Percentiles rank a stretch among this genome's conserved stretches.
Conservation (phyloP, 257 asterid species). For the Scutellaria minor region DNA sequence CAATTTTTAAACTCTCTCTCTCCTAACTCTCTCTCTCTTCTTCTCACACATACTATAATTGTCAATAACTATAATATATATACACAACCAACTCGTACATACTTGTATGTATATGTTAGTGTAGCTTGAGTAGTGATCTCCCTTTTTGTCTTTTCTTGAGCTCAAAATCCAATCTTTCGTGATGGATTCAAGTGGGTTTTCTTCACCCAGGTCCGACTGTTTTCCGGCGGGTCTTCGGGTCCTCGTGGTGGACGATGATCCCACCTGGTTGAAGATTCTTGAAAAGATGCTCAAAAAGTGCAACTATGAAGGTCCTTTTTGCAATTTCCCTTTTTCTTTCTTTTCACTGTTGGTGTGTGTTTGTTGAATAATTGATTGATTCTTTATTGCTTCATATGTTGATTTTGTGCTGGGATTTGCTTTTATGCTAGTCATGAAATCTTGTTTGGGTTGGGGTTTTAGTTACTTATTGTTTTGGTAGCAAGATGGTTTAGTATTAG, state of each 20-base stretch:
- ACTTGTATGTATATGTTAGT: constrained; percentile 25
- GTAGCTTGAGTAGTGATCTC: constrained; percentile 38
- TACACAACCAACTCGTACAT: constrained; percentile 27
- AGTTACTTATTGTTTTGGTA: no score
- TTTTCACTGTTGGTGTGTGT: background rate
- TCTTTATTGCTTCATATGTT: constrained; percentile 26
- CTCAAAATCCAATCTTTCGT: constrained; percentile 28
- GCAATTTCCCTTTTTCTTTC: constrained; percentile 33
- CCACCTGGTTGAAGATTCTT: constrained; percentile 95
- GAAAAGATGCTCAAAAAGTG: constrained; percentile 98
- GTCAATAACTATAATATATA: constrained; percentile 30
- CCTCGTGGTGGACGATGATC: constrained; percentile 97
- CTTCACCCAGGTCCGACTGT: constrained; percentile 63
- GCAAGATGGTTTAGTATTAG: background rate
- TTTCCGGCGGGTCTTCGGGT: constrained; percentile 95
- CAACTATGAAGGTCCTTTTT: constrained; percentile 73
- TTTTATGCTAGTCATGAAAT: background rate
- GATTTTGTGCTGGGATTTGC: constrained; percentile 6
- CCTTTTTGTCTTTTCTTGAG: constrained; percentile 36
- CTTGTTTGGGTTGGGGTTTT: no score
- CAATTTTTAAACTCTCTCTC: constrained; percentile 22
- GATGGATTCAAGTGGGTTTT: constrained; percentile 72
- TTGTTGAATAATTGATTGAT: constrained; percentile 23
- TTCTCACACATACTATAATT: constrained; percentile 35
- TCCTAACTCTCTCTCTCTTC: constrained; percentile 28